These are phyloP conservation scores for Aspergillus baeticus DNA, from an alignment of 495 filamentous ascomycete genomes.

Conservation along the genomic window DNA sequence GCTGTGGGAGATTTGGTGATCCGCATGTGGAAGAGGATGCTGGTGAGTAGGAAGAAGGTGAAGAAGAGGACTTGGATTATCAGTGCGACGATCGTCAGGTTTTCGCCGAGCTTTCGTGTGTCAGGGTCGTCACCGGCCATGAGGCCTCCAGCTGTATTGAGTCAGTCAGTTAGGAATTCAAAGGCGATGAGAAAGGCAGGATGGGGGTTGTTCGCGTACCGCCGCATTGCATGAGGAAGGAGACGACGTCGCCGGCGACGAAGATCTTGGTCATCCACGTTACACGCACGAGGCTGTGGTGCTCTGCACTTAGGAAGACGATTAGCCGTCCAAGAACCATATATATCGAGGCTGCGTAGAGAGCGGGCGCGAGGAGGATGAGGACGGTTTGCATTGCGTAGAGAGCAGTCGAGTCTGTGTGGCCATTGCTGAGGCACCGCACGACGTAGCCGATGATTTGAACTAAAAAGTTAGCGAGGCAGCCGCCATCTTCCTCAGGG, in stretches of 20 bases:
- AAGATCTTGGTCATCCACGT: conserved; percentile 8
- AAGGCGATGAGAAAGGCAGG: neutral
- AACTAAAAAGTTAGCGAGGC: neutral
- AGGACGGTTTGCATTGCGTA: conserved; percentile 1
- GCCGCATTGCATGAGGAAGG: conserved; percentile 3
- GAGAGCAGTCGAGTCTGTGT: neutral
- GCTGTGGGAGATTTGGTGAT: conserved; percentile 24
- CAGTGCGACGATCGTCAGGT: neutral
- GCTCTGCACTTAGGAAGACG: neutral
- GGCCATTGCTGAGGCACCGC: neutral
- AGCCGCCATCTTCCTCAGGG: no score
- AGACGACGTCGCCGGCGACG: conserved; percentile 1
- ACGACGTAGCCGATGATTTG: conserved; percentile 2
- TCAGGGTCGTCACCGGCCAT: neutral
- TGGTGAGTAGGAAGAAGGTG: neutral
- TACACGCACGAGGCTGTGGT: neutral
- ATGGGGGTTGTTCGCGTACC: neutral
- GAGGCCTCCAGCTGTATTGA: neutral
- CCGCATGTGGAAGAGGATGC: neutral
- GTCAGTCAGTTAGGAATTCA: neutral
- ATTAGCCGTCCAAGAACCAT: neutral
- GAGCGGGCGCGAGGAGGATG: neutral
- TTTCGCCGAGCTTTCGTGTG: neutral
- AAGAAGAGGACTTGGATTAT: neutral
- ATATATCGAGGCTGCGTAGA: neutral